Conservation (phyloP, 169 alveolate genomes). For the Plasmodium fragile region DNA sequence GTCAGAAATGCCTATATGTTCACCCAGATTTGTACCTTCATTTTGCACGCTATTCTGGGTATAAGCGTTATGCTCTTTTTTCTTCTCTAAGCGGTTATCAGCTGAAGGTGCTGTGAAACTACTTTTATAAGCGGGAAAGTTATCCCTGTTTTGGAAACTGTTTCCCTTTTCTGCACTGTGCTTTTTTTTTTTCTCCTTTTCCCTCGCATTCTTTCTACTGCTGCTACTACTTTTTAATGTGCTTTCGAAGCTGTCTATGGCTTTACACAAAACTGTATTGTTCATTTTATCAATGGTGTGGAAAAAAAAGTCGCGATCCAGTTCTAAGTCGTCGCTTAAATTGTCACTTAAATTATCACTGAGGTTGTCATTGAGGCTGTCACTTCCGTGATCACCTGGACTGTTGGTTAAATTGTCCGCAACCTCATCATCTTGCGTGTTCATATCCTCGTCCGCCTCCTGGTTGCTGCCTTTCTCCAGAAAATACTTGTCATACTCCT, state of each 20-base stretch:
- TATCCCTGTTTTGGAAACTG: neutral
- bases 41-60: neutral
- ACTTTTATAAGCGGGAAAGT: neutral
- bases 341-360: neutral
- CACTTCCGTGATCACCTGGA: neutral
- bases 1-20: neutral
- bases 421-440: neutral
- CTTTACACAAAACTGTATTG: conserved; percentile 51
- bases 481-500: conserved; percentile 43
- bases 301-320: conserved; percentile 6
- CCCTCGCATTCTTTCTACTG: neutral
- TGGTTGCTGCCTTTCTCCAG: conserved; percentile 7
- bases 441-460: neutral
- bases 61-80: neutral
- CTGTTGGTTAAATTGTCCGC: neutral
- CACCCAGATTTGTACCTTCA: neutral
- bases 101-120: neutral
- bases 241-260: conserved; percentile 53
- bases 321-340: conserved; percentile 34
- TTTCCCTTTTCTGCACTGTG: neutral
- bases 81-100: neutral
- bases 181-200: neutral
- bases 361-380: neutral
- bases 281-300: conserved; percentile 52
- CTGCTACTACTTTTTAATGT: neutral